Percentiles rank a stretch among this genome's conserved stretches.
phyloP scores from a whole-genome alignment of 768 basidiomycete genomes.

The Xanthoconium stramineum region DNA sequence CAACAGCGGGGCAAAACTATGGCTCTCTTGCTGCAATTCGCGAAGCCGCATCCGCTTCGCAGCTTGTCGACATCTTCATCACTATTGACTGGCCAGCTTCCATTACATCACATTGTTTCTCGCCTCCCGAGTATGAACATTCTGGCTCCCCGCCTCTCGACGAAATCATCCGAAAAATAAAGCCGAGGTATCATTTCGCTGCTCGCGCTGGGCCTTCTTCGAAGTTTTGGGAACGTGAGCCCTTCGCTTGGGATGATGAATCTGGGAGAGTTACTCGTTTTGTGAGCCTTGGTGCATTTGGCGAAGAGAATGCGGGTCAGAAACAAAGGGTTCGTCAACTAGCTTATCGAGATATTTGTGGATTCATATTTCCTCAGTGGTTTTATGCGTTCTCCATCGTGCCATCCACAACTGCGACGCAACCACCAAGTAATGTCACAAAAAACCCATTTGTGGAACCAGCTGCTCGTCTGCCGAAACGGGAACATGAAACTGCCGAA shows the following conservation, averaged over 20 bases:
- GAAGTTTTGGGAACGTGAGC: constrained; percentile 94
- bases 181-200: constrained; percentile 88
- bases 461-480: constrained; percentile 44
- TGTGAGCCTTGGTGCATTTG: constrained; percentile 86
- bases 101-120: constrained; percentile 58
- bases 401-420: constrained; percentile 42
- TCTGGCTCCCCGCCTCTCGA: constrained; percentile 57
- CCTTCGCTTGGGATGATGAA: constrained; percentile 80
- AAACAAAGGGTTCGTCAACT: constrained; percentile 72
- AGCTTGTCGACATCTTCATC: constrained; percentile 76
- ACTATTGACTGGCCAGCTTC: constrained; percentile 74
- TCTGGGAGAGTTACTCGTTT: constrained; percentile 65
- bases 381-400: constrained; percentile 94
- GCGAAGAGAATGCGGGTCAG: constrained; percentile 58
- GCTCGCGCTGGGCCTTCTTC: constrained; percentile 60
- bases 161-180: constrained; percentile 59
- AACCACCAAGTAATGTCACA: constrained; percentile 61
- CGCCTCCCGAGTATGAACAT: constrained; percentile 39
- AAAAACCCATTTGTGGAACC: constrained; percentile 64
- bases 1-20: constrained; percentile 48
- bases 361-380: constrained; percentile 55
- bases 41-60: constrained; percentile 56
- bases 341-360: not conserved
- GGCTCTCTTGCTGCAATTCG: constrained; percentile 67
- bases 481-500: constrained; percentile 43